A percentile compares a stretch with the other conserved stretches of the same genome.
phyloP scores from a whole-genome alignment of 2,329 filamentous ascomycete species.

The Aspergillus sp. region DNA sequence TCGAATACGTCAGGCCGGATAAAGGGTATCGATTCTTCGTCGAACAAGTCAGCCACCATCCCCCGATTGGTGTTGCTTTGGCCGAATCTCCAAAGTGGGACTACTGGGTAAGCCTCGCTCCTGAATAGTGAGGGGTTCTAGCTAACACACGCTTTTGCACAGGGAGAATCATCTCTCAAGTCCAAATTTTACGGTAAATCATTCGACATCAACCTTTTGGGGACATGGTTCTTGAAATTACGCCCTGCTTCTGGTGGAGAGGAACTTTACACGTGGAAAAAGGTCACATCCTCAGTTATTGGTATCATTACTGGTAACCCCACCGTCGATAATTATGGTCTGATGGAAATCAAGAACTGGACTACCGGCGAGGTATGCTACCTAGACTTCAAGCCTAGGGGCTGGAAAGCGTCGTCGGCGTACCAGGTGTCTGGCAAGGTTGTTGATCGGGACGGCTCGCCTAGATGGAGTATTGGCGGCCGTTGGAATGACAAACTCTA shows the following conservation, averaged over 20 bases:
- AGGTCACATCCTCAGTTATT: slow-evolving; percentile 95
- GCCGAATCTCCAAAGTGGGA: slow-evolving; percentile 94
- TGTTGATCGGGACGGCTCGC: slow-evolving; percentile 75
- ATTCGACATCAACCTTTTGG: slow-evolving; percentile 94
- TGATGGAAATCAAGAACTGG: slow-evolving; percentile 98
- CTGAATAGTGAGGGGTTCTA: not conserved
- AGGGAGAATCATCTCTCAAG: slow-evolving; percentile 91
- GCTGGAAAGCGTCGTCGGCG: slow-evolving; percentile 92
- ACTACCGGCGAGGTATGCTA: slow-evolving; percentile 89
- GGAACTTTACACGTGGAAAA: slow-evolving; percentile 98
- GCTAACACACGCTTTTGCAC: not conserved
- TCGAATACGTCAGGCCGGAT: slow-evolving; percentile 93
- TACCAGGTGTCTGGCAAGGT: slow-evolving; percentile 89
- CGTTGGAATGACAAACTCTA: slow-evolving; percentile 98
- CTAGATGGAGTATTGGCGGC: slow-evolving; percentile 87
- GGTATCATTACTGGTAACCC: slow-evolving; percentile 98
- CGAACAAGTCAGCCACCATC: slow-evolving; percentile 97
- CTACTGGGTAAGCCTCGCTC: slow-evolving; percentile 66
- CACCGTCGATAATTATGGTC: slow-evolving; percentile 95
- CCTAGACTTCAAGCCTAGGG: slow-evolving; percentile 91
- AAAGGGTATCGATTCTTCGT: slow-evolving; percentile 98
- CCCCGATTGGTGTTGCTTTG: slow-evolving; percentile 89
- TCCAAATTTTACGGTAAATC: slow-evolving; percentile 98
- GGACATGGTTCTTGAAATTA: slow-evolving; percentile 93
- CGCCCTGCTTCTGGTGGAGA: slow-evolving; percentile 75